A percentile compares a stretch with the other conserved stretches of the same genome.
These are phyloP conservation scores for Penicillium arizonense DNA, from an alignment of 495 filamentous ascomycete species.

Conservation along the genomic window DNA sequence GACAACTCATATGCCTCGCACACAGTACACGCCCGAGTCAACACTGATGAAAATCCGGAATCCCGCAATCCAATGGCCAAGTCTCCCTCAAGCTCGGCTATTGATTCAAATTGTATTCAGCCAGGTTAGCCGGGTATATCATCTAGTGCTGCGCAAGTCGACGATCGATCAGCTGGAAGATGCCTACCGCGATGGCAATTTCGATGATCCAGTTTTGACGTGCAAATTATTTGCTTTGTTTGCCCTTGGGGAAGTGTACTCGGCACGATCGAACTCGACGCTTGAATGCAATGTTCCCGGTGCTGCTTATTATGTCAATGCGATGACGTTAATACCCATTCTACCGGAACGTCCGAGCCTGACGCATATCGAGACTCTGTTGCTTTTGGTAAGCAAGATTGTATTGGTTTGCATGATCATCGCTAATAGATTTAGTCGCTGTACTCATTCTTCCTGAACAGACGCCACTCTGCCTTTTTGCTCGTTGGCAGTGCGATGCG, in stretches of 20 bases:
- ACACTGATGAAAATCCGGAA: conserved; percentile 16
- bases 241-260: conserved; percentile 33
- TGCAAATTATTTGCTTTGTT: conserved; percentile 34
- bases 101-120: conserved; percentile 26
- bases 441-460: conserved; percentile 32
- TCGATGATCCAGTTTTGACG: conserved; percentile 22
- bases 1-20: conserved; percentile 25
- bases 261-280: conserved; percentile 9
- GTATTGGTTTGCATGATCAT: background rate
- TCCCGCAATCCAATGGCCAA: conserved; percentile 22
- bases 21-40: conserved; percentile 25
- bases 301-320: conserved; percentile 28
- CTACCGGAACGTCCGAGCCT: conserved; percentile 28
- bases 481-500: conserved; percentile 31
- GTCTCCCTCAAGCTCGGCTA: conserved; percentile 21
- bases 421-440: conserved; percentile 21
- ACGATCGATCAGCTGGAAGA: conserved; percentile 25
- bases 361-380: conserved; percentile 23
- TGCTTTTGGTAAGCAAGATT: conserved; percentile 22
- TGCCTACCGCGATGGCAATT: conserved; percentile 12
- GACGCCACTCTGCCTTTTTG: conserved; percentile 30
- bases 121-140: conserved; percentile 28
- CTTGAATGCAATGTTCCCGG: conserved; percentile 25
- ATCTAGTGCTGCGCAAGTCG: conserved; percentile 25
- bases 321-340: conserved; percentile 30